Evolutionary conservation across 352 stramenopile species (phyloP), one percentile per base, ranked within the genome.

Genomic region (Globisporangium acanthophoron): DNA sequence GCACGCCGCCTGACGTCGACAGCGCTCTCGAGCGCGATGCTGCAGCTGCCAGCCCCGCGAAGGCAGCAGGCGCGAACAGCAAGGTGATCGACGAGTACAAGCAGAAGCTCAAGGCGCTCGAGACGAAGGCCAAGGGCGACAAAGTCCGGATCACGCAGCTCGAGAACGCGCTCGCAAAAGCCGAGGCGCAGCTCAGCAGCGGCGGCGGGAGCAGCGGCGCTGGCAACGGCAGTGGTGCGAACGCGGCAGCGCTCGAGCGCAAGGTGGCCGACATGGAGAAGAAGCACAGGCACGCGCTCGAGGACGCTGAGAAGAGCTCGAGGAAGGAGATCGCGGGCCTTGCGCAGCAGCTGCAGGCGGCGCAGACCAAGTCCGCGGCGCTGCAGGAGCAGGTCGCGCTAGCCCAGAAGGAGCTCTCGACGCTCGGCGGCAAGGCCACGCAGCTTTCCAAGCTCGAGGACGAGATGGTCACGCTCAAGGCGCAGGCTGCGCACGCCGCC

Each of bases 141-240:
- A 66, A 69, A 2, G 74, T 91, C 3, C 85, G 82, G 64, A 89
- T 94, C 64, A 83, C 77, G 8, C 84, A 94, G 44, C 78, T 94
- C 16, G 84, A 94, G 61, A 68, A 67, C 1, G 73, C 80, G 2
- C 54, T 92, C 2, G 29, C 62, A 12, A 90, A 90, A 43, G 74
- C 74, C 0, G 78, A 90, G 59, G 67, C 64, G 0, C 67, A 84
- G 31, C 39, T 69, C 18, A 62, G 33, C 35, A 58, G 52, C 2
- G 45, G 29, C 8, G 48, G 52, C 27, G 46, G 59, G 31, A 54
- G 58, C 11, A 59, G 16, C 13, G 54, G 37, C 1, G 40, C 11
- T 3, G 49, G 54, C 24, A 48, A 55, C 29, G 54, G 59, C 35
- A 59, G 58, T 18, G 62, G 56, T 12, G 69, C 56, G 8, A 71